Base-by-base conservation (phyloP, 768 basidiomycete genomes). In the Lentinula raphanica region DNA sequence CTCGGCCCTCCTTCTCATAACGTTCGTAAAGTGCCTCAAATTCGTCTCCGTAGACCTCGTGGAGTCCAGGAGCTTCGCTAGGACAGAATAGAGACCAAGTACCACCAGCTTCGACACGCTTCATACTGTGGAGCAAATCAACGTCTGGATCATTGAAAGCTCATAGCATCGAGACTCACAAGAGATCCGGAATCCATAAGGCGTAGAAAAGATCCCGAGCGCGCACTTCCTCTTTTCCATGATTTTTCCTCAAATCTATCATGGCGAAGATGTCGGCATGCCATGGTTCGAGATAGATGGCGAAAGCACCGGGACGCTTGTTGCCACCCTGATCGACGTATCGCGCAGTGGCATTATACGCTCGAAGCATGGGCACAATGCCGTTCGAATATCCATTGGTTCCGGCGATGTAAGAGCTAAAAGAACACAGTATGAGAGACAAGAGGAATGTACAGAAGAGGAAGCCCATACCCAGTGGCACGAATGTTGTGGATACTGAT, bases 301-400 rank as follows among this genome's bases (percentile, higher is more conserved):
- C 92, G 65, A 99, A 98, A 1, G 97, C 97, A 60, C 97, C 97
- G 1, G 97, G 97, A 25, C 97, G 90, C 77, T 98, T 98, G 82
- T 98, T 98, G 27, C 97, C 97, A 53, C 97, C 96, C 69, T 98
- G 96, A 71, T 98, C 97, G 58, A 98, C 97, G 67, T 98, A 98
- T 38, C 96, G 93, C 21, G 97, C 97, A 8, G 97, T 98, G 25
- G 95, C 93, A 67, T 99, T 95, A 71, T 89, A 98, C 0, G 92
- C 96, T 58, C 97, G 92, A 44, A 99, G 88, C 96, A 99, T 99
- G 13, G 97, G 97, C 1, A 98, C 93, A 67, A 99, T 97, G 58
- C 97, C 97, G 66, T 98, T 99, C 2, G 95, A 98, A 73, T 97
- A 96, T 1, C 97, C 97, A 71, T 98, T 98, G 29, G 97, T 99